A percentile compares a stretch with the other conserved stretches of the same genome.
phyloP scores from a whole-genome alignment of 495 filamentous ascomycete genomes.

The Evernia prunastri region DNA sequence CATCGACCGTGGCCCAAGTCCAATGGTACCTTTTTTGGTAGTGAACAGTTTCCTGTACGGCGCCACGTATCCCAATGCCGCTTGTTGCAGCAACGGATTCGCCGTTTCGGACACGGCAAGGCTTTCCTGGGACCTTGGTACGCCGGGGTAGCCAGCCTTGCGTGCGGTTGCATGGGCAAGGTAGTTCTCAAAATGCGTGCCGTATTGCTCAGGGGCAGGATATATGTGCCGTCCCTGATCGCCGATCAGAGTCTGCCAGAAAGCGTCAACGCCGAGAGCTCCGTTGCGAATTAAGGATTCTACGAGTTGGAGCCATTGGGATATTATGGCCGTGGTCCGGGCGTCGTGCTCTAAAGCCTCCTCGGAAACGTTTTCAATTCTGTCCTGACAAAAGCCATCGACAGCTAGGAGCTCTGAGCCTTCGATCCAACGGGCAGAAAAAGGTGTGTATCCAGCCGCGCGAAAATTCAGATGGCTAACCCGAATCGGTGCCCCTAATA shows the following conservation, averaged over 20 bases:
- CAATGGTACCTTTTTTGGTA: conserved; percentile 15
- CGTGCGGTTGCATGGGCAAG: background rate
- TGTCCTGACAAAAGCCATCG: conserved; percentile 5
- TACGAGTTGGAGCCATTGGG: conserved; percentile 1
- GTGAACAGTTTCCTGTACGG: conserved; percentile 16
- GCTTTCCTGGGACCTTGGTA: background rate
- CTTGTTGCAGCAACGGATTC: conserved; percentile 7
- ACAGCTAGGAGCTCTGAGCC: conserved; percentile 6
- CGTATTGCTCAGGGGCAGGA: conserved; percentile 7
- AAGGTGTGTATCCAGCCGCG: background rate
- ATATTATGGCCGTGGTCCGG: background rate
- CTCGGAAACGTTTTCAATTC: background rate
- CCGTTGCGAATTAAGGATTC: conserved; percentile 6
- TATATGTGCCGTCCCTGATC: background rate
- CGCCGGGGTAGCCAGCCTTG: background rate
- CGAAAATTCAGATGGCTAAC: conserved; percentile 12
- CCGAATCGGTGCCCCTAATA: conserved; percentile 7
- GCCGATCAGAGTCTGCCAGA: conserved; percentile 10
- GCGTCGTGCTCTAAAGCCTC: background rate
- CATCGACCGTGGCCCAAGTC: conserved; percentile 22
- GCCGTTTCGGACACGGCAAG: background rate
- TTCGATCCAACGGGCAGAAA: background rate
- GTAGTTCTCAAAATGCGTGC: conserved; percentile 5
- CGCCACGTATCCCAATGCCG: conserved; percentile 7
- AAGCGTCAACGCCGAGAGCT: conserved; percentile 5